Percentiles rank a stretch among this genome's conserved stretches.
These are phyloP conservation scores for Inga leiocalycina DNA, from an alignment of 306 rosid species.

Conservation along the genomic window DNA sequence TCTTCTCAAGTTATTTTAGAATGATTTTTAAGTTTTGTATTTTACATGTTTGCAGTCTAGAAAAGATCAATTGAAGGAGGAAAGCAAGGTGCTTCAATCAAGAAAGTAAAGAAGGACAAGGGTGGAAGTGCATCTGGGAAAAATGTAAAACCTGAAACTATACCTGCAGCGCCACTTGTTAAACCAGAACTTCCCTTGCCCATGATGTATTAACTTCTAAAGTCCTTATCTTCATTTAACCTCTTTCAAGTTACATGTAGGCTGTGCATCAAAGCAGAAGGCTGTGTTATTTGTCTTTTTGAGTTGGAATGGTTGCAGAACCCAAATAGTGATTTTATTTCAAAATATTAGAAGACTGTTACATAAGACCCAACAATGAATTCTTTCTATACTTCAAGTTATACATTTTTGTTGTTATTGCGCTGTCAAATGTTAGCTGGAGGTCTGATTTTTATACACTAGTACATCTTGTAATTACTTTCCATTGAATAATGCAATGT, in stretches of 20 bases:
- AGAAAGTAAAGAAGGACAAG: slow-evolving; percentile 89
- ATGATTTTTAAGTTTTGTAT: slow-evolving; percentile 22
- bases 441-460: slow-evolving; percentile 18
- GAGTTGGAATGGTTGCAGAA: slow-evolving; percentile 3
- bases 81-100: slow-evolving; percentile 86
- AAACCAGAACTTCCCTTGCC: slow-evolving; percentile 91
- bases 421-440: slow-evolving; percentile 22
- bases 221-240: slow-evolving; percentile 24
- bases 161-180: slow-evolving; percentile 78
- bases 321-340: neutral
- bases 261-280: slow-evolving; percentile 23
- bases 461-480: neutral
- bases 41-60: slow-evolving; percentile 48
- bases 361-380: neutral
- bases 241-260: slow-evolving; percentile 1
- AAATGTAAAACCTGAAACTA: slow-evolving; percentile 66
- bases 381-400: slow-evolving; percentile 3
- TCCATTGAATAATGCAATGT: slow-evolving; percentile 27
- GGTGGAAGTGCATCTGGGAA: slow-evolving; percentile 73
- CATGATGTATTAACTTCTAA: slow-evolving; percentile 60
- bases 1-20: neutral
- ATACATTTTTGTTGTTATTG: slow-evolving; percentile 16
- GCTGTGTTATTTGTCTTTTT: neutral
- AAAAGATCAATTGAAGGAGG: slow-evolving; percentile 83
- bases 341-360: slow-evolving; percentile 10